Base-by-base conservation (phyloP, 306 rosid species). In the Psophocarpus tetragonolobus region DNA sequence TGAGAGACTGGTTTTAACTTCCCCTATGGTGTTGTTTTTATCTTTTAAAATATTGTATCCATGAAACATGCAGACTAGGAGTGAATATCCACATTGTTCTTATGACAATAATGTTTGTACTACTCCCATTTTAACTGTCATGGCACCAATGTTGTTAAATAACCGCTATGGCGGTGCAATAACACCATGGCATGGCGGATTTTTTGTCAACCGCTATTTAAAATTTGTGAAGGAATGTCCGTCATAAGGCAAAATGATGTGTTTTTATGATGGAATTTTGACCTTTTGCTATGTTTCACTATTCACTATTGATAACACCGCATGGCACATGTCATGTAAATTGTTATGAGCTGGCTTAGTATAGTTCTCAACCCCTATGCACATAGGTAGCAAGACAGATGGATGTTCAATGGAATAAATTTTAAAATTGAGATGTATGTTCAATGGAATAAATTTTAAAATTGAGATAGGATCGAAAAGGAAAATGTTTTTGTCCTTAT, bases 11-110 rank as follows among this genome's bases (percentile, higher is more conserved):
- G 6, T 67, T 56, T 51, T 75, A 5, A 35, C 27, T 20, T 6
- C 18, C 73, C 10, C 26, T 11, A 30, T 71, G 82, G 10, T 48
- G 63, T 71, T 80, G 60, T 24, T 4, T 4, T n/a, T 36, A 51
- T 56, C 14, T 15, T 20, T 14, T 51, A 11, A 23, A 18, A 18
- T 71, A 38, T 11, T 67, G 27, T 77, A 30, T 4, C 20, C 65
- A 42, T 77, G 78, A 63, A 63, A n/a, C 18, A 71, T 63, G 27
- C 6, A 36, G 23, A 14, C 61, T 42, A 50, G 48, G 61, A 33
- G 10, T 60, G 36, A 47, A 39, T 53, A 21, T 45, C n/a, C 60
- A 54, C 51, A 69, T 58, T 60, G 38, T 60, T 60, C 51, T 15
- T 13, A 23, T 36, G 50, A 68, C 48, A 35, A 18, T 45, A 27